Evolutionary conservation across 2,329 filamentous ascomycete genomes (phyloP), one percentile per base, ranked within the genome.

Genomic region (Penicillium sp.): DNA sequence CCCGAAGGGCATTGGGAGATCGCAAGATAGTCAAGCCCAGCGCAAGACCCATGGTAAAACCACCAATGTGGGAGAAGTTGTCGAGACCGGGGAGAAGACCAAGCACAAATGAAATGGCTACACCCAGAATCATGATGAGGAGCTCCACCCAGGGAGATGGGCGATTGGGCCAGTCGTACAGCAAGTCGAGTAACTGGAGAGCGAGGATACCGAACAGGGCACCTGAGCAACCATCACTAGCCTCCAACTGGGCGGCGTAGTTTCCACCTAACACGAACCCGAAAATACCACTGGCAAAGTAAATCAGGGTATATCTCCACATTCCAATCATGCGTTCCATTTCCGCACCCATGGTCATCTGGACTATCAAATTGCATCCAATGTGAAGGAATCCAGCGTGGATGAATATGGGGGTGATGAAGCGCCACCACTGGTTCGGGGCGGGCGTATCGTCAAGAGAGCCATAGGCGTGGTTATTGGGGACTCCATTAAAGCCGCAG

Each of bases 51-150:
- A 96, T 96, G 50, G 96, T 77, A 74, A 98, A 97, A 2, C 95
- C 95, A 54, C 95, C 95, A 61, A 99, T 97, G 66, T 99, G 95
- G 16, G 91, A 91, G 75, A 98, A 99, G 75, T 99, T 99, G 80
- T 99, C 95, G 47, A 99, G 78, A 9, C 93, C 93, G 0, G 95
- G 95, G 1, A 99, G 83, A 4, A 99, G 83, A 33, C 95, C 95
- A 2, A 99, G 84, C 16, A 95, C 92, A 71, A 99, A 97, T 0
- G 92, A 92, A 63, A 99, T 92, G 63, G 88, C 79, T 60, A 98
- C 86, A 69, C 97, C 93, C 55, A 97, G 77, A 47, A 93, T 61
- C 72, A 98, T 90, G 74, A 96, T 96, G 53, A 91, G 78, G n/a
- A 99, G 79, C 67, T 98, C 95, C 64, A 90, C 90, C 73, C 87